Conservation (phyloP, 371 early-diverging fungal species). For the Mucor lusitanicus region DNA sequence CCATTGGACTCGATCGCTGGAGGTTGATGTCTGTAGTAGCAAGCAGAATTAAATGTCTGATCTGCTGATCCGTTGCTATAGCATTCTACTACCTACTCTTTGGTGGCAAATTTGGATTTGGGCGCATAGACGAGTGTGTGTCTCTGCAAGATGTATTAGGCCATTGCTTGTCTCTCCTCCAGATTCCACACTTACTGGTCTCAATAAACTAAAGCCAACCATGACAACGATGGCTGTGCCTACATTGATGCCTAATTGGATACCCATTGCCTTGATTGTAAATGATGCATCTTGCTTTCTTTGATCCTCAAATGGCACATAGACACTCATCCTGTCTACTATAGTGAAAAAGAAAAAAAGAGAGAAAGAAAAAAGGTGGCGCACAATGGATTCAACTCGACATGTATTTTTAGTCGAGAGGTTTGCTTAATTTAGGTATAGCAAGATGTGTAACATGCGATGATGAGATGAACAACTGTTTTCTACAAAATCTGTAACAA, state of each 20-base stretch:
- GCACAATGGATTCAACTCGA: background rate
- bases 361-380: background rate
- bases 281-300: constrained; percentile 39
- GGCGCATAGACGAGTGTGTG: constrained; percentile 51
- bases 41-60: background rate
- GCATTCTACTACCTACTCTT: constrained; percentile 28
- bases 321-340: constrained; percentile 13
- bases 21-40: constrained; percentile 59
- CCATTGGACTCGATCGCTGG: constrained; percentile 55
- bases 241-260: constrained; percentile 53
- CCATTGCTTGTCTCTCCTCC: no score
- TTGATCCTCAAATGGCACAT: constrained; percentile 36
- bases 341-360: background rate
- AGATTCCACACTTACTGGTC: constrained; percentile 46
- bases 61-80: constrained; percentile 1
- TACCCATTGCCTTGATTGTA: constrained; percentile 48
- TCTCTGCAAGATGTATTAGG: no score
- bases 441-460: background rate
- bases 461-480: background rate
- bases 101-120: constrained; percentile 37
- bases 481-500: background rate
- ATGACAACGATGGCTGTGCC: constrained; percentile 48
- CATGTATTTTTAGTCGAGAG: background rate
- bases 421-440: background rate
- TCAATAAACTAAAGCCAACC: constrained; percentile 42